These are phyloP conservation scores for Cerioporus squamosus DNA, from an alignment of 1,284 basidiomycete genomes.

Conservation along the genomic window DNA sequence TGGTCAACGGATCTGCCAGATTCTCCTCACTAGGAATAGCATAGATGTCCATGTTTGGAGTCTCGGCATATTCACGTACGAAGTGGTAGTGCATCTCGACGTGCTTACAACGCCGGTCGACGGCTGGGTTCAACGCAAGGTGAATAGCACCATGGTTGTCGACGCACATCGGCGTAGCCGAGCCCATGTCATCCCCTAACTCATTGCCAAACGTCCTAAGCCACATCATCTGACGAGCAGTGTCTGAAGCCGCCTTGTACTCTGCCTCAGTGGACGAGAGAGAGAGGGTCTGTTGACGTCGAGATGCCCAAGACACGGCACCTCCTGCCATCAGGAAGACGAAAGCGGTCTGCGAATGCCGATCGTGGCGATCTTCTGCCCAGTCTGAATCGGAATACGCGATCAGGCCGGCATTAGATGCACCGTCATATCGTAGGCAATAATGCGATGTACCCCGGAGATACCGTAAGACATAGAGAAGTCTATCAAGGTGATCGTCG, in stretches of 20 bases:
- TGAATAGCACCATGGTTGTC: slow-evolving; percentile 39
- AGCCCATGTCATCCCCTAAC: background rate
- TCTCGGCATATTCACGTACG: slow-evolving; percentile 1
- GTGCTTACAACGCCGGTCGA: slow-evolving; percentile 7
- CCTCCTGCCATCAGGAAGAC: slow-evolving; percentile 29
- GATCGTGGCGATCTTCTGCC: slow-evolving; percentile 24
- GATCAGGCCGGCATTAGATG: slow-evolving; percentile 3
- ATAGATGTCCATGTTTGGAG: background rate
- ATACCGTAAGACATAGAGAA: slow-evolving; percentile 10
- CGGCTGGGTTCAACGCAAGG: slow-evolving; percentile 1
- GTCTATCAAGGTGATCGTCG: slow-evolving; percentile 6
- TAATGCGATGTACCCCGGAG: slow-evolving; percentile 6
- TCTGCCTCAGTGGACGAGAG: slow-evolving; percentile 33
- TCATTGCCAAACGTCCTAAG: slow-evolving; percentile 1
- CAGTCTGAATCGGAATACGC: slow-evolving; percentile 26
- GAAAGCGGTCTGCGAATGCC: slow-evolving; percentile 23
- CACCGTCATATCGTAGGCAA: slow-evolving; percentile 2
- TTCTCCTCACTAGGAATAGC: background rate
- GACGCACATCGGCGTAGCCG: slow-evolving; percentile 23
- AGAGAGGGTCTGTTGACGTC: slow-evolving; percentile 31
- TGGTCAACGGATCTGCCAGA: background rate
- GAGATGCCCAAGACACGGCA: slow-evolving; percentile 31
- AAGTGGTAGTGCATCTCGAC: slow-evolving; percentile 8
- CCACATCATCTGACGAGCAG: slow-evolving; percentile 2
- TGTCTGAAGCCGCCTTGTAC: slow-evolving; percentile 5